These are phyloP conservation scores for Phytophthora macrochlamydospora DNA, from an alignment of 352 stramenopile species.

Conservation along the genomic window DNA sequence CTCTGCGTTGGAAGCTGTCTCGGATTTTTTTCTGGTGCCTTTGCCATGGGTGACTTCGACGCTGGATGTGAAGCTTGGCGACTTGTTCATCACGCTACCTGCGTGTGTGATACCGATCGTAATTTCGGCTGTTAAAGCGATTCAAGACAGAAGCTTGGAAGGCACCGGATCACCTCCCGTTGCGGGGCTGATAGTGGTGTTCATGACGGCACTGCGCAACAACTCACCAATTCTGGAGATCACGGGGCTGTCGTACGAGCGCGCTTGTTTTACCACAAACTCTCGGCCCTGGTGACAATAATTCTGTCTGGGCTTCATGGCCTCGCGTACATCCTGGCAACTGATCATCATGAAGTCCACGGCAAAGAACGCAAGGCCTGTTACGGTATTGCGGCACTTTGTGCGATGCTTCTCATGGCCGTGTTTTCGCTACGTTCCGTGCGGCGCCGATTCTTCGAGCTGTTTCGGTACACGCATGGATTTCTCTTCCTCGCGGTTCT, in stretches of 20 bases:
- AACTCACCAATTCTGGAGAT: conserved; percentile 47
- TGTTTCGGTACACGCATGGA: conserved; percentile 58
- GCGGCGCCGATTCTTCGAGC: conserved; percentile 53
- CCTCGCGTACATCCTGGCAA: conserved; percentile 42
- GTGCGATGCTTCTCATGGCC: conserved; percentile 41
- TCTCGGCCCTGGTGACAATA: conserved; percentile 38
- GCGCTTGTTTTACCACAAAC: conserved; percentile 60
- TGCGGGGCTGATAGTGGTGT: conserved; percentile 41
- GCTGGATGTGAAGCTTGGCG: conserved; percentile 45
- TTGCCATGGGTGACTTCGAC: conserved; percentile 30
- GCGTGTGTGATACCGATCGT: conserved; percentile 21
- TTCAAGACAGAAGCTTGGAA: conserved; percentile 15
- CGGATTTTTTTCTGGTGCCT: conserved; percentile 32
- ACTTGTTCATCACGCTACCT: conserved; percentile 37
- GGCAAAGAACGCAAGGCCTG: conserved; percentile 33
- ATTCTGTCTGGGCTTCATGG: conserved; percentile 46
- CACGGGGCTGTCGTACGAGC: conserved; percentile 58
- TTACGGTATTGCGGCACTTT: conserved; percentile 28
- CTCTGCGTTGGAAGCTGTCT: conserved; percentile 32
- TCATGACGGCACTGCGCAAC: conserved; percentile 51
- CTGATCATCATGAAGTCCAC: conserved; percentile 17
- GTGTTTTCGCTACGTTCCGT: conserved; percentile 40
- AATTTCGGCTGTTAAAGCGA: conserved; percentile 19
- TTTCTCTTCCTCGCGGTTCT: conserved; percentile 55
- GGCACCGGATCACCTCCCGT: conserved; percentile 26